Evolutionary conservation across 179 eudicot species (phyloP).

Genomic region (Spergularia azorica): DNA sequence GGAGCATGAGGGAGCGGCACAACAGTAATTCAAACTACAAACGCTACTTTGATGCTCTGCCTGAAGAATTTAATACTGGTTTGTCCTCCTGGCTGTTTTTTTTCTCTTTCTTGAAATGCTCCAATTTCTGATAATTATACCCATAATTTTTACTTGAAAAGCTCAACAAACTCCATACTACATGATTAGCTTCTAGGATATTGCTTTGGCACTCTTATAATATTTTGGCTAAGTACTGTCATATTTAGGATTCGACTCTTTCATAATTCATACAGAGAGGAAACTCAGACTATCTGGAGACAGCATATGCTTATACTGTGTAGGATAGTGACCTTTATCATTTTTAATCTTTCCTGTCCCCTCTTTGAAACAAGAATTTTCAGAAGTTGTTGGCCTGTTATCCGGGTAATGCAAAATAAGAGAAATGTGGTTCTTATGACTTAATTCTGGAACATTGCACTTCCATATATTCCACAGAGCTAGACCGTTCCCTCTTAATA

Average conservation of each 20-base stretch:
- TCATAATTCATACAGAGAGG: neutral
- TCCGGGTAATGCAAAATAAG: too few relatives aligned
- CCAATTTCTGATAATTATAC: neutral
- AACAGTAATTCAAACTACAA: slow-evolving; percentile 58
- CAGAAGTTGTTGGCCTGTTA: too few relatives aligned
- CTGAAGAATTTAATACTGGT: slow-evolving; percentile 89
- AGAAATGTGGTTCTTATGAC: neutral
- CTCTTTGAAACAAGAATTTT: too few relatives aligned
- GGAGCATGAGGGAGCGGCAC: slow-evolving; percentile 99
- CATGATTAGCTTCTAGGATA: neutral
- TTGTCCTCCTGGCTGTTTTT: slow-evolving; percentile 15
- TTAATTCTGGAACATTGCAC: neutral
- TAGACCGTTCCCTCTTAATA: too few relatives aligned
- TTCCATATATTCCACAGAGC: neutral
- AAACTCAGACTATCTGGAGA: neutral
- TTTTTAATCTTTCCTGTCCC: neutral
- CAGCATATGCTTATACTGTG: neutral
- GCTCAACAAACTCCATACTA: neutral
- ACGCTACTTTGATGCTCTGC: slow-evolving; percentile 81
- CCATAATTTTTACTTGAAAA: neutral
- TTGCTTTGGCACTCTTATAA: slow-evolving; percentile 4
- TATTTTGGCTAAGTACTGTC: slow-evolving; percentile 2
- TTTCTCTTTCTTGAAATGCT: neutral
- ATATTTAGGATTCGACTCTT: neutral
- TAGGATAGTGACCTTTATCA: neutral